A percentile compares a stretch with the other conserved stretches of the same genome.
Conservation (phyloP, 2,329 filamentous ascomycete genomes). For the Calonectria ilicicola region DNA sequence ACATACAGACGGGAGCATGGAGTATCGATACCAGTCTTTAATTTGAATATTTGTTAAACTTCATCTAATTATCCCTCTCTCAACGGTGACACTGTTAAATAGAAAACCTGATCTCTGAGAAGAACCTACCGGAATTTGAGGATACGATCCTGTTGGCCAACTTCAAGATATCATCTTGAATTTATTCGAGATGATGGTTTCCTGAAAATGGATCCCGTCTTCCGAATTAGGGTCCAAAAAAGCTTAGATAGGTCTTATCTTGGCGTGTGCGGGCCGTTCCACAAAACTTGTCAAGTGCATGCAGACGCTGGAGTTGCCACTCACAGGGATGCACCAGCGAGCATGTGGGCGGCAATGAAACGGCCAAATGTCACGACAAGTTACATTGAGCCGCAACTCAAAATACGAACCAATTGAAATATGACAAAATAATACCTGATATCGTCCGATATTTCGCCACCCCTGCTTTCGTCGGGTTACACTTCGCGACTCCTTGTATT, state of each 20-base stretch:
- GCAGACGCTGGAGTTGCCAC: not conserved
- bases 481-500: not conserved
- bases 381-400: not conserved
- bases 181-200: not conserved
- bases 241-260: not conserved
- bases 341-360: not conserved
- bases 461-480: not conserved
- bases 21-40: constrained; percentile 28
- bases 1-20: constrained; percentile 20
- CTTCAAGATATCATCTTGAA: not conserved
- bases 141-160: not conserved
- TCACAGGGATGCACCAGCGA: not conserved
- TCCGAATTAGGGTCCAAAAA: not conserved
- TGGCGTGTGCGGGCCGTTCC: constrained; percentile 4
- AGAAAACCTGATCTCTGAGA: not conserved
- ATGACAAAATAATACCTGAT: not conserved
- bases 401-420: not conserved
- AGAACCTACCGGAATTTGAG: not conserved
- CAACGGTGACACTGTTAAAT: not conserved
- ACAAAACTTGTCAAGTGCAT: not conserved
- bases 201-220: not conserved
- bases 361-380: not conserved
- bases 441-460: not conserved
- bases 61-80: not conserved
- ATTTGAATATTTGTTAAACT: constrained; percentile 15